These are phyloP conservation scores for Amniculicola lignicola DNA, from an alignment of 495 filamentous ascomycete genomes.

Conservation along the genomic window DNA sequence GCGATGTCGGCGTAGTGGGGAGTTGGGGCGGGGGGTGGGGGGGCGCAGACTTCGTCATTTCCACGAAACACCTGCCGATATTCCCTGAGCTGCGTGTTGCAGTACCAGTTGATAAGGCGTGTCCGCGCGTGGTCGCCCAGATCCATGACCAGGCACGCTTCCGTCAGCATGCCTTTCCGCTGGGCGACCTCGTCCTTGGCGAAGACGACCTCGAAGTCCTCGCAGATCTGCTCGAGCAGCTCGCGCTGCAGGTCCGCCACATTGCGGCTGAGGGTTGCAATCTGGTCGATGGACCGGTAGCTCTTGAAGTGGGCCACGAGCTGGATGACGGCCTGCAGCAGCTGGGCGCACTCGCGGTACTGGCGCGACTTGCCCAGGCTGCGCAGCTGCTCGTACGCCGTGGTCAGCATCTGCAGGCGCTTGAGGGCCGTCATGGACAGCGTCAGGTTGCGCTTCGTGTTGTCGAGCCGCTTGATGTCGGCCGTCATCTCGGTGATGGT, in stretches of 20 bases:
- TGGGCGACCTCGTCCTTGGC: slow-evolving; percentile 79
- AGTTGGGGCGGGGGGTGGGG: slow-evolving; percentile 6
- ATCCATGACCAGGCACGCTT: slow-evolving; percentile 93
- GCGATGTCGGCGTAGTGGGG: background rate
- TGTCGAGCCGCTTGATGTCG: slow-evolving; percentile 96
- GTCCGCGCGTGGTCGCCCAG: slow-evolving; percentile 84
- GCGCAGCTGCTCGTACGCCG: slow-evolving; percentile 92
- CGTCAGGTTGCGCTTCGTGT: slow-evolving; percentile 93
- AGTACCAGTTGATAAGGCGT: slow-evolving; percentile 90
- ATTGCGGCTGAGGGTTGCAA: slow-evolving; percentile 86
- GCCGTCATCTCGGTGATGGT: slow-evolving; percentile 98
- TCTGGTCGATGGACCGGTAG: slow-evolving; percentile 96
- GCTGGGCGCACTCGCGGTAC: slow-evolving; percentile 92
- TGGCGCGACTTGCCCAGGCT: slow-evolving; percentile 80
- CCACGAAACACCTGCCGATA: slow-evolving; percentile 94
- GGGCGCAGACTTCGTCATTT: slow-evolving; percentile 67
- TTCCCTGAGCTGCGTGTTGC: slow-evolving; percentile 93
- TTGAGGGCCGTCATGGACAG: slow-evolving; percentile 98
- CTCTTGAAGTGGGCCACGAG: slow-evolving; percentile 99
- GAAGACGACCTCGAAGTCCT: slow-evolving; percentile 95
- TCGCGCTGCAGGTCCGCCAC: slow-evolving; percentile 94
- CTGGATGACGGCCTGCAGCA: slow-evolving; percentile 94
- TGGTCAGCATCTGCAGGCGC: slow-evolving; percentile 96
- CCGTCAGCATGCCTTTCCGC: slow-evolving; percentile 67
- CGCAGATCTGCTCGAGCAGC: slow-evolving; percentile 92